Conservation (phyloP, 2,329 filamentous ascomycete species). For the Allantophomopsis cytisporea region DNA sequence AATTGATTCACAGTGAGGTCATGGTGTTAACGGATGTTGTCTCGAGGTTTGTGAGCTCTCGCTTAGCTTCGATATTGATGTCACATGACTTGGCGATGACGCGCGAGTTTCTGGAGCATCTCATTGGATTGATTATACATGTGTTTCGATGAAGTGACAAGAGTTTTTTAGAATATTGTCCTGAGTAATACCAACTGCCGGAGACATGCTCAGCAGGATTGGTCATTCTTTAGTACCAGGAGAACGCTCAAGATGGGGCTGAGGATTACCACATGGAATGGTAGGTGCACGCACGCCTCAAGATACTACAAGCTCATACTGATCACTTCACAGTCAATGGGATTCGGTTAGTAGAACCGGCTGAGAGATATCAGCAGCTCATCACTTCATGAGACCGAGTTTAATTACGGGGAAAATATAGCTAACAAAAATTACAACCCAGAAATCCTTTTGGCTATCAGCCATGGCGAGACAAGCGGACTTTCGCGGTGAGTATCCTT, state of each 20-base stretch:
- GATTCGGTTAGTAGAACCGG: constrained; percentile 41
- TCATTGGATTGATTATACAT: neutral
- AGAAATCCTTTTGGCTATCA: constrained; percentile 78
- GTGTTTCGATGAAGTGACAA: neutral
- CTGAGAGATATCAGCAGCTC: neutral
- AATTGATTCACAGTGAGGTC: constrained; percentile 1
- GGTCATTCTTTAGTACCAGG: neutral
- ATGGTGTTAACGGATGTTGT: constrained; percentile 3
- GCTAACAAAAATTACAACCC: constrained; percentile 1
- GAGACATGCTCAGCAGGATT: neutral
- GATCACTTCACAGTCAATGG: constrained; percentile 49
- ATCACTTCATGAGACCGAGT: constrained; percentile 4
- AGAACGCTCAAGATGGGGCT: constrained; percentile 42
- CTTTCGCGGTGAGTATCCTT: constrained; percentile 42
- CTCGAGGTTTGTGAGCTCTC: neutral
- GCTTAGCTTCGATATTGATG: neutral
- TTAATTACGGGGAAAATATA: neutral
- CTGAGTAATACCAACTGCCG: neutral
- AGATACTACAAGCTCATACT: constrained; percentile 4
- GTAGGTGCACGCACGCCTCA: constrained; percentile 26
- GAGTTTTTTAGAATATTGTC: neutral
- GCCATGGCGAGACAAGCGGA: constrained; percentile 62
- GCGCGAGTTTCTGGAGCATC: constrained; percentile 9
- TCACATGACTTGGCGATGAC: constrained; percentile 15
- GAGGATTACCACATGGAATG: constrained; percentile 80